phyloP scores from a whole-genome alignment of 768 basidiomycete genomes.

The Suillus variegatus region DNA sequence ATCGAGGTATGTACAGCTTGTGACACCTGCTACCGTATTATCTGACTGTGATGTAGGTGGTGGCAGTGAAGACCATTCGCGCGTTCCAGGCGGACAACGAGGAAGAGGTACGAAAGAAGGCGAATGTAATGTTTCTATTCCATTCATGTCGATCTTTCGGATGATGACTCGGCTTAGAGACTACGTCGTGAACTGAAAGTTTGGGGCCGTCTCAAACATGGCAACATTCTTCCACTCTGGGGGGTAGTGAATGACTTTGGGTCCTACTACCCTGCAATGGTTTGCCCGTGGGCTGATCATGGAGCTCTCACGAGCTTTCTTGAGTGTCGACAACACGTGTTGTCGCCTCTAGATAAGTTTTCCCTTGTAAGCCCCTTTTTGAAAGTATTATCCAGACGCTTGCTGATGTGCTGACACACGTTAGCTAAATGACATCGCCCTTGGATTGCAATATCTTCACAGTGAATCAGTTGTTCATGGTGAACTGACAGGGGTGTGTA shows the following conservation, averaged over 20 bases:
- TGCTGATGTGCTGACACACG: background rate
- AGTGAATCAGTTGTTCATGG: constrained; percentile 6
- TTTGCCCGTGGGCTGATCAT: constrained; percentile 23
- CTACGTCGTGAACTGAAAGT: constrained; percentile 23
- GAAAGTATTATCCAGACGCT: background rate
- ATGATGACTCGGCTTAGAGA: constrained; percentile 8
- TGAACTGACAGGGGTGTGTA: constrained; percentile 9
- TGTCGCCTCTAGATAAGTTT: constrained; percentile 15
- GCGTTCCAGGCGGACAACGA: background rate
- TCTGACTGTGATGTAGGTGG: constrained; percentile 2
- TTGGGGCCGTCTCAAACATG: constrained; percentile 22
- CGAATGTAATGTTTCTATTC: background rate
- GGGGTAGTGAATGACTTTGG: constrained; percentile 22
- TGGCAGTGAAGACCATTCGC: constrained; percentile 9
- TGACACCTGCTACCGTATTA: background rate
- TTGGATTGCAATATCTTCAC: constrained; percentile 5
- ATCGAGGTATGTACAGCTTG: background rate
- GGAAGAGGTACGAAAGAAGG: background rate
- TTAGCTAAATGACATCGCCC: background rate
- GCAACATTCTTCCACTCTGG: constrained; percentile 22
- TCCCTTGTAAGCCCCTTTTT: constrained; percentile 15
- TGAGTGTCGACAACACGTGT: constrained; percentile 1
- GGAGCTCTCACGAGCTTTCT: constrained; percentile 18
- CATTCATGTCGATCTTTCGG: background rate
- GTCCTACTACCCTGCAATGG: constrained; percentile 20